Base-by-base conservation (phyloP, 352 stramenopile species). In the Phytophthora vignae region DNA sequence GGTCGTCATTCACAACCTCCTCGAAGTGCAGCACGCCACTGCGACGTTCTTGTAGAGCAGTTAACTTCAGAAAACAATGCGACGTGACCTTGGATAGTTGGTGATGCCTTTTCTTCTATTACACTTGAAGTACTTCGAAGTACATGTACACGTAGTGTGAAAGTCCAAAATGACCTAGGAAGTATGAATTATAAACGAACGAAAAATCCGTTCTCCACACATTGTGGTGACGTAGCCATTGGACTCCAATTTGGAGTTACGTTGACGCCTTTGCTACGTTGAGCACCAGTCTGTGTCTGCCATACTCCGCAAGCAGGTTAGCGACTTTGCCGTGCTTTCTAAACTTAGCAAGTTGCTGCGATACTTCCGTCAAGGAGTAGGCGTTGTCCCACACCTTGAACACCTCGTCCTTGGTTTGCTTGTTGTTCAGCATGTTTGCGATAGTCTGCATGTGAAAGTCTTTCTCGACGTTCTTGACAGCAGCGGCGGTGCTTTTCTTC, bases 1-100 rank as follows among this genome's bases (percentile, higher is more conserved):
- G 60, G 88, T 95, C 40, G 90, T 97, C 12, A 77, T 94, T 9
- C 90, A 96, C 69, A 96, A 97, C 31, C 75, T 97, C 38, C 83
- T 96, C 14, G 91, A 97, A 73, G 76, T 97, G 2, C 89, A 97
- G 74, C 85, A 85, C 22, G 78, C 75, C 22, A 94, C 87, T 6
- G 79, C 86, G 3, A 71, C 76, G 21, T 96, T 96, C 64, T 57
- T 96, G 25, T 96, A 88, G 56, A 40, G 19, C n/a, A 9, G 3
- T 15, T 33, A 33, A 15, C 19, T n/a, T 29, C 48, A 54, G 19
- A n/a, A 54, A 54, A 12, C 19, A 54, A 54, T 54, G 8, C 48
- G 29, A 3, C 21, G 31, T 25, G 10, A 22, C 0, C 19, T 27
- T 27, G 46, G 14, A 7, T 22, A 22, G n/a, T 22, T 50, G 14